Evolutionary conservation across 352 stramenopile species (phyloP), one percentile per base, ranked within the genome.

Genomic region (Phytophthora megakarya): DNA sequence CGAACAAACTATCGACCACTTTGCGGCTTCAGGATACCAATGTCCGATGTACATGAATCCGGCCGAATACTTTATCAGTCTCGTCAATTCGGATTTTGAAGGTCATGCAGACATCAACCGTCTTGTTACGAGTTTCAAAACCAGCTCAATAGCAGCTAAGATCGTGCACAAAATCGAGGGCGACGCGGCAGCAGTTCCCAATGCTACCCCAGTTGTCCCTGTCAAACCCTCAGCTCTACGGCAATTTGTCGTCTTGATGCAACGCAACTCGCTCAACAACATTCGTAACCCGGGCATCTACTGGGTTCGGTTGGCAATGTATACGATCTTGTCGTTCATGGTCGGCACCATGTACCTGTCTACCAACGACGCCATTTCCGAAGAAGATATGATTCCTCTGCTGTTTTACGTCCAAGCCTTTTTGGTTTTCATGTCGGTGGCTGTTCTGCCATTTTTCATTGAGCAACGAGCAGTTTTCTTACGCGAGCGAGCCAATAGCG

Each of bases 371-470:
- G 52, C 35, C 16, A 74, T 33, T 19, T 84, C 55, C 5, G 63
- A 81, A 2, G 58, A 80, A n/a, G 77, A 86, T 44, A 47, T 76
- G 22, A 60, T 84, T 11, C 67, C 75, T 40, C 38, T 96, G 49
- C 60, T 96, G 5, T 97, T 95, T 62, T 96, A 90, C 76, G 75
- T 92, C 23, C 80, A 90, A 19, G 85, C 87, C 3, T 96, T 96
- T 61, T 76, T 96, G 37, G 81, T 93, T 35, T 96, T 94, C 70
- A 96, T 96, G 90, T 89, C 76, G 52, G 79, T 96, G 23, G 87
- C 88, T 1, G 84, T 90, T 1, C 66, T 97, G 10, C 88, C 90
- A 0, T 94, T 95, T 68, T 88, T 93, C 35, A 88, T 97, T 33
- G 77, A 95, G 40, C 80, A 92, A 40, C 87, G 90, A 7, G 89